These are phyloP conservation scores for Fusarium heterosporum DNA, from an alignment of 2,329 filamentous ascomycete genomes.

Conservation along the genomic window DNA sequence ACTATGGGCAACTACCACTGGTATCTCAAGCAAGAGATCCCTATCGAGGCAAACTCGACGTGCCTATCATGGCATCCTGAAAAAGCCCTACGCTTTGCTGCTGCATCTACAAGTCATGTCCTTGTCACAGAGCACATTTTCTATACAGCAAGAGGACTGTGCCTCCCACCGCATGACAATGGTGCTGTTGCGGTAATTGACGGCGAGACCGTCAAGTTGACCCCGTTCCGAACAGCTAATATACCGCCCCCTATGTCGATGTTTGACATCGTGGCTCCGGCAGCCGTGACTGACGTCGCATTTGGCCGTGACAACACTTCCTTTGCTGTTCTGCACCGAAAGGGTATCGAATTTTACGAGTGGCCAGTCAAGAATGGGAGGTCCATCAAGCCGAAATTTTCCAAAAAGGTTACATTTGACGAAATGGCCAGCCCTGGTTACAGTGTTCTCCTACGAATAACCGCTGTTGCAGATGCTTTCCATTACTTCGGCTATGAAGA, in stretches of 20 bases:
- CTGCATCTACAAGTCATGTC: conserved; percentile 63
- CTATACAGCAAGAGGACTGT: conserved; percentile 74
- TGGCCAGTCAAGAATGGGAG: conserved; percentile 73
- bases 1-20: conserved; percentile 98
- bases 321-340: conserved; percentile 78
- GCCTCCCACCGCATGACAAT: conserved; percentile 77
- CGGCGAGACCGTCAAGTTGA: conserved; percentile 82
- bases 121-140: conserved; percentile 76
- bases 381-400: conserved; percentile 58
- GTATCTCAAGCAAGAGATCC: conserved; percentile 93
- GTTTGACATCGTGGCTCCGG: conserved; percentile 74
- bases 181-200: conserved; percentile 88
- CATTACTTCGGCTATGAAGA: conserved; percentile 50
- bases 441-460: conserved; percentile 21
- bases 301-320: conserved; percentile 73
- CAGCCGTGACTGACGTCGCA: conserved; percentile 78
- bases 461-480: conserved; percentile 45
- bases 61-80: conserved; percentile 85
- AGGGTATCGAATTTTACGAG: conserved; percentile 74
- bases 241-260: conserved; percentile 94
- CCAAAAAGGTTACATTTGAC: conserved; percentile 55
- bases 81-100: conserved; percentile 76
- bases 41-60: conserved; percentile 52
- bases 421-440: conserved; percentile 43
- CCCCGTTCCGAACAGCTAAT: conserved; percentile 84